These are phyloP conservation scores for Persicaria tinctoria DNA, from an alignment of 148 eudicot genomes.

Conservation along the genomic window DNA sequence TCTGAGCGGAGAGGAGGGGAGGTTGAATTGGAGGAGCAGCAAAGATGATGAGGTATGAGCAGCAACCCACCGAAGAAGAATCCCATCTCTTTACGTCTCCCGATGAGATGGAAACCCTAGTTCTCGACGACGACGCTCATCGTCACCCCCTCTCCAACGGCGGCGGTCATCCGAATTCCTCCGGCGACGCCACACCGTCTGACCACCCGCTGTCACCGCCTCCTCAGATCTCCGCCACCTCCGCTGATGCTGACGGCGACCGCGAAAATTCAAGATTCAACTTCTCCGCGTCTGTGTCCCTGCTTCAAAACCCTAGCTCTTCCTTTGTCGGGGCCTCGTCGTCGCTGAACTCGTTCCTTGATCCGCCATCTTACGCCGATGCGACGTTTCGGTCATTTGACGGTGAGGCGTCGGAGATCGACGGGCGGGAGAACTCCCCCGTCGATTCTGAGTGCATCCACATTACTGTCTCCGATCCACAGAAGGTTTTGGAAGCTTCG, in stretches of 20 bases:
- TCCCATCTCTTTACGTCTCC: not conserved
- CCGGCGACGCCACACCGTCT: not conserved
- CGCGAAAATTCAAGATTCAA: too few relatives aligned
- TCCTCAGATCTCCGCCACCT: not conserved
- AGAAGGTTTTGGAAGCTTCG: constrained; percentile 50
- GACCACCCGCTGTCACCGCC: not conserved
- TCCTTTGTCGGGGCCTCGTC: too few relatives aligned
- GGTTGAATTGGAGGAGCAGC: not conserved
- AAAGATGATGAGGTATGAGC: constrained; percentile 1
- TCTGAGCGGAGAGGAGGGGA: not conserved
- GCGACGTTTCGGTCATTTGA: constrained; percentile 48
- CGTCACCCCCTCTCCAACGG: constrained; percentile 3
- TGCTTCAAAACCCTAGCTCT: too few relatives aligned
- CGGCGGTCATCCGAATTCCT: not conserved
- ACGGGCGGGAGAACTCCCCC: not conserved
- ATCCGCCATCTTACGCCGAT: too few relatives aligned
- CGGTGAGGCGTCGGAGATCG: constrained; percentile 7
- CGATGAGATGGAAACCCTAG: not conserved
- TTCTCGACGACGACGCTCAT: not conserved
- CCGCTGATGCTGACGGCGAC: not conserved
- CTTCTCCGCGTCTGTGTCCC: too few relatives aligned
- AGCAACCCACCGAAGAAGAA: not conserved
- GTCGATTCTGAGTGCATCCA: constrained; percentile 34
- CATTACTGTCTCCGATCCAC: constrained; percentile 83
- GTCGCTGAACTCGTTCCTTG: too few relatives aligned